A percentile compares a stretch with the other conserved stretches of the same genome.
Evolutionary conservation across 208 protist species (phyloP).

Genomic region (Crithidia acanthocephali): DNA sequence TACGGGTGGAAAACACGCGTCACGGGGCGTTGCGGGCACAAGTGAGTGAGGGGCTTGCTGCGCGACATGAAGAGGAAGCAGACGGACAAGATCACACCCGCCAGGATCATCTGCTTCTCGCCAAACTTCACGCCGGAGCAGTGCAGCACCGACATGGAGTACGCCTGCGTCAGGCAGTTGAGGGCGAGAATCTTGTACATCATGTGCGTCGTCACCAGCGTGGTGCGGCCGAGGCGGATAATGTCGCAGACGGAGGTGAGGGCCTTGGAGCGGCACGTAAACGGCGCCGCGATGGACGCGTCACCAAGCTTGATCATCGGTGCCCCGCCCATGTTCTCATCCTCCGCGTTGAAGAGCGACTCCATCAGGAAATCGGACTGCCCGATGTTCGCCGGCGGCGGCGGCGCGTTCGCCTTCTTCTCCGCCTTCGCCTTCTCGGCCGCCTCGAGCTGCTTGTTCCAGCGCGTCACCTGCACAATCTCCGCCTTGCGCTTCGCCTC

Average conservation of each 20-base stretch:
- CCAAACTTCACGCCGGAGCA: conserved; percentile 97
- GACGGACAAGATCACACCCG: conserved; percentile 94
- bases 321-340: conserved; percentile 61
- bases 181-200: conserved; percentile 99
- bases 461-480: conserved; percentile 76
- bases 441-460: conserved; percentile 83
- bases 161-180: conserved; percentile 97
- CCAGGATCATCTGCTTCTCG: conserved; percentile 97
- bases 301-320: conserved; percentile 95
- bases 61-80: conserved; percentile 99
- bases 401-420: conserved; percentile 56
- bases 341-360: conserved; percentile 88
- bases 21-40: conserved; percentile 94
- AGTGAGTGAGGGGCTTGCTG: conserved; percentile 90
- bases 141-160: conserved; percentile 97
- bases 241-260: conserved; percentile 94
- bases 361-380: conserved; percentile 89
- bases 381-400: conserved; percentile 23
- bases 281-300: conserved; percentile 94
- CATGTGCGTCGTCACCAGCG: conserved; percentile 98
- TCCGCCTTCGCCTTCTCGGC: conserved; percentile 56
- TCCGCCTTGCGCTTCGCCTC: conserved; percentile 86
- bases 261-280: conserved; percentile 92
- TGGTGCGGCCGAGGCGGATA: conserved; percentile 97
- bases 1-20: conserved; percentile 96